Base-by-base conservation (phyloP, 2,329 filamentous ascomycete species). In the Aspergillus ochraceus region DNA sequence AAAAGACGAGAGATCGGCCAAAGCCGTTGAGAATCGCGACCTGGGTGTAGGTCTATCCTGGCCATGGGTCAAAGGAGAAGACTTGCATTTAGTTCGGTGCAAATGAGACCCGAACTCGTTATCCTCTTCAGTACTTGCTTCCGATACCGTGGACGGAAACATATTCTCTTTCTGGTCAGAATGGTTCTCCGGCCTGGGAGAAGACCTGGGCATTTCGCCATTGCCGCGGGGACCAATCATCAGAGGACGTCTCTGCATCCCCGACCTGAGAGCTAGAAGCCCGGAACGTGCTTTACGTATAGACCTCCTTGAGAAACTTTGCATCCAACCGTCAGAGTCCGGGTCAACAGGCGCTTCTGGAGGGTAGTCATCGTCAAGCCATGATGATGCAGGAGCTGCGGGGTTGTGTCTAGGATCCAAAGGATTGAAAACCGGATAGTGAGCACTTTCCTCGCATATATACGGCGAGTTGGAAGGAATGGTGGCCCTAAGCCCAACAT, bases 391-490 rank as follows among this genome's bases (percentile, higher is more conserved):
- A 5, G 54, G 30, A n/a, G 39, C 49, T 9, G 67, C 49, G 47
- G 75, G 69, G 26, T 75, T 76, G 52, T 77, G 75, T 29, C 70
- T 66, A 59, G 74, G 73, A 52, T 77, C 68, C n/a, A 58, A 61
- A 30, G 74, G 72, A 52, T 76, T 67, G 55, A 71, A 77, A 14
- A 77, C 39, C 2, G 75, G 73, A 59, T 77, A 77, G 59, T 76
- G 70, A 9, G 58, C 56, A 32, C 62, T 70, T 61, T 77, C 74
- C 50, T 72, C 62, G 52, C 71, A 76, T 3, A 66, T 66, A 45
- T 67, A 68, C 26, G 62, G 47, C 47, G 54, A 57, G 29, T 55
- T 50, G 22, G 63, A 24, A 47, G 54, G 26, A 49, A 61, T 53
- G 26, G 54, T 42, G 56, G 59, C 57, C 20, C 64, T 68, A 22